A percentile compares a stretch with the other conserved stretches of the same genome.
Conservation (phyloP, 495 filamentous ascomycete species). For the Xylaria cubensis region DNA sequence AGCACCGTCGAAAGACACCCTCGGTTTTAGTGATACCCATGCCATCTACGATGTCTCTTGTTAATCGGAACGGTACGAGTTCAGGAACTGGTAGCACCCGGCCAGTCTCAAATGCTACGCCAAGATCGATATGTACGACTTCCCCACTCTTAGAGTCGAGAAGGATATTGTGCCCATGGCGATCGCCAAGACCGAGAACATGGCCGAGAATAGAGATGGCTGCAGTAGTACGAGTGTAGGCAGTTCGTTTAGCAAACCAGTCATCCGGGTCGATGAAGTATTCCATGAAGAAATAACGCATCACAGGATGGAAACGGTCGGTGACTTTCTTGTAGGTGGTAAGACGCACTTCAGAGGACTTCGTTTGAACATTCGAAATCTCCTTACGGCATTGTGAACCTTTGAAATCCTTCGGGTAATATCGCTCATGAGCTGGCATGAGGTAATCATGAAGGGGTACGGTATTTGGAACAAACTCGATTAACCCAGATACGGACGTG, state of each 20-base stretch:
- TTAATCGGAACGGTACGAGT: constrained; percentile 92
- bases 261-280: constrained; percentile 92
- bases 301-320: constrained; percentile 87
- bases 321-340: constrained; percentile 74
- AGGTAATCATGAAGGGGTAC: constrained; percentile 89
- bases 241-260: constrained; percentile 86
- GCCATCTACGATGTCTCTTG: constrained; percentile 94
- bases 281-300: constrained; percentile 97
- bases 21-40: constrained; percentile 97
- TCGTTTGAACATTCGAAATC: constrained; percentile 73
- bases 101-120: constrained; percentile 95
- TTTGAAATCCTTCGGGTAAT: constrained; percentile 86
- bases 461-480: constrained; percentile 95
- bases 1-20: constrained; percentile 94
- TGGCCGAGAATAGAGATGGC: constrained; percentile 95
- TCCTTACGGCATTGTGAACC: constrained; percentile 73
- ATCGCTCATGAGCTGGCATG: constrained; percentile 85
- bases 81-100: constrained; percentile 92
- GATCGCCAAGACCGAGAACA: constrained; percentile 91
- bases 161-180: constrained; percentile 96
- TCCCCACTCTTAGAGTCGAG: constrained; percentile 90
- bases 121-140: constrained; percentile 95
- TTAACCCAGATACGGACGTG: constrained; percentile 82
- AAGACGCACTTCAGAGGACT: constrained; percentile 73
- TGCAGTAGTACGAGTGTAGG: constrained; percentile 91